Evolutionary conservation across 2,329 filamentous ascomycete genomes (phyloP).

Genomic region (Ascochyta lentis): DNA sequence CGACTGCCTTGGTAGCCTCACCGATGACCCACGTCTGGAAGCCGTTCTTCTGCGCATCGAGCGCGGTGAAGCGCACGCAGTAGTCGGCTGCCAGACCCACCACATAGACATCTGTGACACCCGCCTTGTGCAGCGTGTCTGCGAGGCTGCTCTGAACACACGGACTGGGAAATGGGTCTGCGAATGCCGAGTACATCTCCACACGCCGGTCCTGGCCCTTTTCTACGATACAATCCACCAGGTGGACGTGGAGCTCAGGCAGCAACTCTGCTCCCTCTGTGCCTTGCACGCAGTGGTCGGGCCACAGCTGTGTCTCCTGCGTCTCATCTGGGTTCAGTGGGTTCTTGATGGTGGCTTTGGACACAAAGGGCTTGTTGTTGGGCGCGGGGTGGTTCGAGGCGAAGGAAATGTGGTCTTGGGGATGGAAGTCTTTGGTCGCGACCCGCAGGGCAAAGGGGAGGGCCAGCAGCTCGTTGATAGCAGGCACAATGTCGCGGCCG

Average conservation of each 20-base stretch:
- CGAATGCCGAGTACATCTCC: constrained; percentile 95
- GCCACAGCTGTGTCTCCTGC: constrained; percentile 80
- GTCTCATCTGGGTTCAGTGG: constrained; percentile 67
- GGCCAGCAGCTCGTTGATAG: constrained; percentile 76
- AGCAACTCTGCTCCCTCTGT: constrained; percentile 76
- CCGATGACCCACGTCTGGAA: constrained; percentile 79
- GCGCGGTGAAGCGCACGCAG: constrained; percentile 82
- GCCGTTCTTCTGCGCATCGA: constrained; percentile 77
- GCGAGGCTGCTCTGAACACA: constrained; percentile 69
- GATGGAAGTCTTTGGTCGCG: constrained; percentile 94
- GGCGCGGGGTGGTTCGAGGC: constrained; percentile 74
- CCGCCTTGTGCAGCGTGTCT: constrained; percentile 60
- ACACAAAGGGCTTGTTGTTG: constrained; percentile 71
- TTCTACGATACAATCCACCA: constrained; percentile 71
- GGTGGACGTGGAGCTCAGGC: constrained; percentile 68
- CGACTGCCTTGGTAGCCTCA: constrained; percentile 79
- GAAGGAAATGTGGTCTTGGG: constrained; percentile 83
- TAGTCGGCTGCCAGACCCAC: constrained; percentile 89
- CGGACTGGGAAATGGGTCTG: constrained; percentile 74
- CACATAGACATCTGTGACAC: constrained; percentile 80
- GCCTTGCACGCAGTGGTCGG: constrained; percentile 82
- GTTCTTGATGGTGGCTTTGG: constrained; percentile 69
- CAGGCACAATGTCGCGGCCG: constrained; percentile 72
- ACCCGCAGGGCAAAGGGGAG: constrained; percentile 76
- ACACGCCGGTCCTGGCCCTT: constrained; percentile 78